These are phyloP conservation scores for Stramenopiles sp. DNA, from an alignment of 352 stramenopile genomes.

Conservation along the genomic window DNA sequence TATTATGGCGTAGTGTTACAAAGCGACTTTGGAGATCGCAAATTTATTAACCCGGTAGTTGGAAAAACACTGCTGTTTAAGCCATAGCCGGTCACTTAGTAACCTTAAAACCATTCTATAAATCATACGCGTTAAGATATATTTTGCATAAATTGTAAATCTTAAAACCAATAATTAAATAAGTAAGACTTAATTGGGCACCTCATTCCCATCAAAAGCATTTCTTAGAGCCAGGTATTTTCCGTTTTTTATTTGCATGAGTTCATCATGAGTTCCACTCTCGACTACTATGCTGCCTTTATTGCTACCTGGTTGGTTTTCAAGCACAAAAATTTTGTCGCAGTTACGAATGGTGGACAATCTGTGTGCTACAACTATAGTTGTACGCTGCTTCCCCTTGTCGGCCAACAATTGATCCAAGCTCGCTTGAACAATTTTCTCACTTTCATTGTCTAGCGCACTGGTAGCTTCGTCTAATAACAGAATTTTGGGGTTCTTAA, in stretches of 20 bases:
- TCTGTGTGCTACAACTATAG: conserved; percentile 57
- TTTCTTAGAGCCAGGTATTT: background rate
- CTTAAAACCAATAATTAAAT: too few relatives aligned
- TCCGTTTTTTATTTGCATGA: conserved; percentile 32
- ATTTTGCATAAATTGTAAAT: too few relatives aligned
- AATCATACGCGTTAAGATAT: too few relatives aligned
- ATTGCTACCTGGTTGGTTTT: conserved; percentile 23
- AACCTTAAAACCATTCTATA: too few relatives aligned
- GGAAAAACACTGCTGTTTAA: too few relatives aligned
- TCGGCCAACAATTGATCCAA: conserved; percentile 27
- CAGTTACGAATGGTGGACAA: conserved; percentile 57
- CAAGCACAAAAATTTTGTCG: conserved; percentile 51
- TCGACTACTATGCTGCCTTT: conserved; percentile 23
- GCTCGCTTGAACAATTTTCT: conserved; percentile 57
- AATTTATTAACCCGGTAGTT: too few relatives aligned
- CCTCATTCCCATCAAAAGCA: too few relatives aligned
- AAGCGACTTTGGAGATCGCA: too few relatives aligned
- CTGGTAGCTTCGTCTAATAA: conserved; percentile 87
- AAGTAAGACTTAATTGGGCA: too few relatives aligned
- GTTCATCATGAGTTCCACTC: conserved; percentile 62
- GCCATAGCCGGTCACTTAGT: too few relatives aligned
- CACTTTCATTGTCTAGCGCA: conserved; percentile 81
- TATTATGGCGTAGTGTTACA: too few relatives aligned
- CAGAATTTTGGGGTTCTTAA: conserved; percentile 82
- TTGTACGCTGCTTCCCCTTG: conserved; percentile 24